These are phyloP conservation scores for Globisporangium mamillatum DNA, from an alignment of 352 stramenopile genomes.

Conservation along the genomic window DNA sequence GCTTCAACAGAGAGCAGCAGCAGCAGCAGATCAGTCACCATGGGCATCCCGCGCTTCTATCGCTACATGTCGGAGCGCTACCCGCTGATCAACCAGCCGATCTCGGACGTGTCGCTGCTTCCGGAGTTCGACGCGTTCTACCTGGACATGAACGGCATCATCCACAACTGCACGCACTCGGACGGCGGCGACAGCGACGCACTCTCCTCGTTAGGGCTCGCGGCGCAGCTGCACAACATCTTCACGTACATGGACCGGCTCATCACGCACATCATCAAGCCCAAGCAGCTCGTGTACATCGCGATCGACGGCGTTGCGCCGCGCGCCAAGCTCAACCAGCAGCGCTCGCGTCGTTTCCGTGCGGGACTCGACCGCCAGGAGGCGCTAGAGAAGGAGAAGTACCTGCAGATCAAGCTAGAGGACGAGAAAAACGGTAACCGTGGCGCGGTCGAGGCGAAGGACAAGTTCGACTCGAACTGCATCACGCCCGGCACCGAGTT, in stretches of 20 bases:
- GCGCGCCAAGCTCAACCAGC: constrained; percentile 99
- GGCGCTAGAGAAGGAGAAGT: constrained; percentile 57
- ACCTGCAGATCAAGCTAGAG: constrained; percentile 69
- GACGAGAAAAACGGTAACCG: constrained; percentile 70
- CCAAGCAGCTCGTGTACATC: constrained; percentile 97
- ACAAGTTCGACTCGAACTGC: constrained; percentile 98
- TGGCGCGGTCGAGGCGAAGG: constrained; percentile 25
- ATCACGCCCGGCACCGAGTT: constrained; percentile 99
- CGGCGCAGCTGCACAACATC: constrained; percentile 92
- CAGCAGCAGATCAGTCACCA: constrained; percentile 21
- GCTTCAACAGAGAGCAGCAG: neutral
- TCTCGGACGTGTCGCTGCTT: constrained; percentile 95
- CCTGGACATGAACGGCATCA: constrained; percentile 99
- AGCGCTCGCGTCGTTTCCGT: constrained; percentile 95
- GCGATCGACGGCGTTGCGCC: constrained; percentile 98
- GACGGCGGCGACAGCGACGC: constrained; percentile 89
- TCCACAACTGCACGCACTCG: constrained; percentile 98
- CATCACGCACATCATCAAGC: constrained; percentile 97
- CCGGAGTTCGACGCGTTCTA: constrained; percentile 99
- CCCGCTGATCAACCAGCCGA: constrained; percentile 98
- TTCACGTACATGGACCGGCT: constrained; percentile 93
- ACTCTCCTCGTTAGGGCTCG: constrained; percentile 89
- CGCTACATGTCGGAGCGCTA: constrained; percentile 95
- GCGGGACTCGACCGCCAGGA: constrained; percentile 79
- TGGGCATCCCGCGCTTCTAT: constrained; percentile 94